Percentiles rank a stretch among this genome's conserved stretches.
phyloP scores from a whole-genome alignment of 2,329 filamentous ascomycete species.

The Neofusicoccum parvum region DNA sequence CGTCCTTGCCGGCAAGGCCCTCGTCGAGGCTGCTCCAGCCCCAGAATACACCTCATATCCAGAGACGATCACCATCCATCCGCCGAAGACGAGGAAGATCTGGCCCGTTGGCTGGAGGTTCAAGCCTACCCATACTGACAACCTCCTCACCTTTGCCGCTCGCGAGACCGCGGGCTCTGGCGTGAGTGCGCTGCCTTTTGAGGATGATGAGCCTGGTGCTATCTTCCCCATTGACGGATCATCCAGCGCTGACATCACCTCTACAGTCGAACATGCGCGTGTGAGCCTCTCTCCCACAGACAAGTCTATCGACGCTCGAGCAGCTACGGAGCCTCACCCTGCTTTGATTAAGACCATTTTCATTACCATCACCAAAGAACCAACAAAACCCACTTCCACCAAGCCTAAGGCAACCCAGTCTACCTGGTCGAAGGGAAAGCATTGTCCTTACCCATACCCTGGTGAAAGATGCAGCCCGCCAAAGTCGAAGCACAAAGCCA shows the following conservation, averaged over 20 bases:
- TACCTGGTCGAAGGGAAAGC: conserved; percentile 7
- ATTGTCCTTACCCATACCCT: conserved; percentile 14
- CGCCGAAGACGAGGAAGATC: background rate
- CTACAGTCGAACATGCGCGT: background rate
- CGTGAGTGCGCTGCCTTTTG: background rate
- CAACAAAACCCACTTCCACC: background rate
- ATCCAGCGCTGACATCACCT: background rate
- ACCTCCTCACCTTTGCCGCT: background rate
- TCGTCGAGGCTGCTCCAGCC: background rate
- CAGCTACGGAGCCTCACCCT: background rate
- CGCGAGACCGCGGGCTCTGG: background rate
- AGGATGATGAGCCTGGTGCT: background rate
- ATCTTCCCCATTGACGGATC: background rate
- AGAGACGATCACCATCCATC: background rate
- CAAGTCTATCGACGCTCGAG: background rate
- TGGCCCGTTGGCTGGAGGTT: background rate
- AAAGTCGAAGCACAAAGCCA: background rate
- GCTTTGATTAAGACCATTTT: conserved; percentile 1
- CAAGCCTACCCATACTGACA: no score
- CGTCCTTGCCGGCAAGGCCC: background rate
- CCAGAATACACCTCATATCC: background rate
- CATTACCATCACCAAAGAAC: background rate
- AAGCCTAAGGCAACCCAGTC: background rate
- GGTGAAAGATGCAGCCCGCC: conserved; percentile 1
- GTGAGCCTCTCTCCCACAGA: background rate